Base-by-base conservation (phyloP, 495 filamentous ascomycete species). In the Poronia punctata region DNA sequence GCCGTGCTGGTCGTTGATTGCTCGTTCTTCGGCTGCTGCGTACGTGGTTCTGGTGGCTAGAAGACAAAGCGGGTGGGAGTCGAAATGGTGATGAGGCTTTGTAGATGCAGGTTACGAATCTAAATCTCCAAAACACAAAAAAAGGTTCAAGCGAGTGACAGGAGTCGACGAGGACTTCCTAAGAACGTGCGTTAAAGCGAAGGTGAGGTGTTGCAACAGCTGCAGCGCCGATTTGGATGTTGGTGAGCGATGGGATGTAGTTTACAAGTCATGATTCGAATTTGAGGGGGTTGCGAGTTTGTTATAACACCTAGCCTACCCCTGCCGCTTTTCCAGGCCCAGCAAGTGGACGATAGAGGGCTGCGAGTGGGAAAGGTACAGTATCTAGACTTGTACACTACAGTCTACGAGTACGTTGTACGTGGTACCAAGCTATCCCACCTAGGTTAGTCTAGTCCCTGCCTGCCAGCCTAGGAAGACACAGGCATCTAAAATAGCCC, bases 91-190 rank as follows among this genome's bases (percentile, higher is more conserved):
- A 12, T 26, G 17, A 21, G 24, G 16, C 26, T 33, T 38, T 38
- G 20, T 24, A 37, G 42, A 45, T 40, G 40, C 51, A n/a, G n/a
- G 38, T 49, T 48, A 49, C 49, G 40, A 50, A 46, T 65, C 49
- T 55, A 56, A 59, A 60, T 61, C 57, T 61, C 57, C 53, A 56
- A 59, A 60, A 62, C 57, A 57, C 52, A 60, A 62, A 61, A 59
- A 61, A 54, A 62, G 57, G 53, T 66, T 68, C 61, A 70, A 76
- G 72, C 71, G 71, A 78, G 70, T 74, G 74, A 75, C 70, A 75
- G 74, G 74, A 77, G 72, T 65, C 74, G 58, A 70, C 74, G 72
- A 77, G 74, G 74, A 72, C 71, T 74, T 76, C 74, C 74, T 72
- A 54, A 49, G 53, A 35, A 48, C 53, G 62, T 57, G 51, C 48